Evolutionary conservation across 2,329 filamentous ascomycete genomes (phyloP), one percentile per base, ranked within the genome.

Genomic region (Mollisia scopiformis): DNA sequence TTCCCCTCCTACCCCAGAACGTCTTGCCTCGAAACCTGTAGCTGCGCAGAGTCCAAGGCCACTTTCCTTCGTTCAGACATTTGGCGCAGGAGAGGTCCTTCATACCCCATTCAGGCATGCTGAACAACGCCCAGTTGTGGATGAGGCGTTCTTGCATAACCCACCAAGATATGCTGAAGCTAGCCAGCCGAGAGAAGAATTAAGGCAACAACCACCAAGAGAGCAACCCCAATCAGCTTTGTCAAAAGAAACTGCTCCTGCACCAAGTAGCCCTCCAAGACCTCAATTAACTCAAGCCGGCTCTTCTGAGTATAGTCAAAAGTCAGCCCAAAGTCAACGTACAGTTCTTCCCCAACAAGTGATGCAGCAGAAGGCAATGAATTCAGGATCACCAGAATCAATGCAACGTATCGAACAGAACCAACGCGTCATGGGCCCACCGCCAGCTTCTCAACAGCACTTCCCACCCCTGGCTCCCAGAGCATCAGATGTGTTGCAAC

Each of bases 261-360:
- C 27, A 14, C 46, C 57, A 25, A 28, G 33, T 1, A 33, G 28
- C 23, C 19, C 50, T 30, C 39, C 41, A 35, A 50, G 52, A 23
- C 57, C 62, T 30, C 33, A 16, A 27, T 27, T 60, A 21, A 21
- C 53, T 43, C 57, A 56, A 46, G 54, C 52, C n/a, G 50, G 56
- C 16, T 62, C 62, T 35, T 64, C 52, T 2, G 56, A 58, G 6
- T 47, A 62, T 30, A 59, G 19, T 56, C 41, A 39, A 16, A 23
- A 41, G 23, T 56, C 39, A 47, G 23, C 25, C 6, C 14, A 13
- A 23, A 39, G 55, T 16, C 62, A 61, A 19, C 55, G 43, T 39
- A 49, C 21, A 27, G 33, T 46, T 0, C 37, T 47, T 47, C 19
- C 33, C 27, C 51, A 56, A 21, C 33, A 46, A 51, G 56, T 49